Evolutionary conservation across 768 basidiomycete species (phyloP), one percentile per base, ranked within the genome.

Genomic region (Termitomyces sp.): DNA sequence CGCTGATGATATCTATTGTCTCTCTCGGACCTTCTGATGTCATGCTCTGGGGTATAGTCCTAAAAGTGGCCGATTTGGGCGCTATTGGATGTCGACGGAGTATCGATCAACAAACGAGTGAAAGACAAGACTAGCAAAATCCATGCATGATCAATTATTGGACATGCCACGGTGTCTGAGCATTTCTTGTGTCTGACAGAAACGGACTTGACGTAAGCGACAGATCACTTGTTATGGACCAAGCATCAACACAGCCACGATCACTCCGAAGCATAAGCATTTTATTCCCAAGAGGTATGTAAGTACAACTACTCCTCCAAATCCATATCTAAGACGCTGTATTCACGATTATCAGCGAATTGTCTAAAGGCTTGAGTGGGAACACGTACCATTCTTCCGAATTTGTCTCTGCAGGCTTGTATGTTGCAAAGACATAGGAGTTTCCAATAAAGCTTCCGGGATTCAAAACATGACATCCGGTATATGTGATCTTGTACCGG

Each of bases 401-500:
- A 66, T 91, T 87, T 43, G 83, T 73, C 58, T 87, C 88, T 2
- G 90, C 84, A 13, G 95, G 95, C 58, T 87, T 90, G 64, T 95
- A 99, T 3, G 93, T 90, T 12, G 90, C 92, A 77, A 98, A 98
- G 6, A 83, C 80, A 63, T 92, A 89, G 6, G 87, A 81, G 50
- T 83, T 88, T 5, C 91, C 85, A 14, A 94, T 78, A 68, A 98
- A 98, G 51, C 88, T 86, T 20, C 97, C 95, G 0, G 97, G 97
- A 69, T 99, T 99, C 79, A 98, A 94, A 28, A 98, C 97, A 72
- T 98, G 97, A 65, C 97, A 98, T 12, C 94, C 94, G 58, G 95
- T 94, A 70, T 99, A 99, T 1, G 95, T 98, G 62, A 97, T 79
- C 65, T 97, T 93, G 70, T 93, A 99, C 48, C 90, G 84, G 69